These are phyloP conservation scores for Salix dunnii DNA, from an alignment of 345 rosid species.

Conservation along the genomic window DNA sequence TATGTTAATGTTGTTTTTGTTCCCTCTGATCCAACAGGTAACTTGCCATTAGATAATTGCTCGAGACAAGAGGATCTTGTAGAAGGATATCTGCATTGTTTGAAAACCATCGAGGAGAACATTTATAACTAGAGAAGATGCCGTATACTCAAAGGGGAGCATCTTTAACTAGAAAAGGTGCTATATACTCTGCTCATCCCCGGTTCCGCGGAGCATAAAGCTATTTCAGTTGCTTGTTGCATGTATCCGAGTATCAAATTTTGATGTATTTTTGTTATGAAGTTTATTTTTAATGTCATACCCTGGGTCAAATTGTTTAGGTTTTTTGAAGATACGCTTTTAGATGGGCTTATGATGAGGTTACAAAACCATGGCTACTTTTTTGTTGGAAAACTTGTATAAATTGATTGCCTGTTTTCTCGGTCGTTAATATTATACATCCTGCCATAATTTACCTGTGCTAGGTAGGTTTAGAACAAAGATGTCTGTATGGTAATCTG, in stretches of 20 bases:
- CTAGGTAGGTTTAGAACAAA: too few species aligned
- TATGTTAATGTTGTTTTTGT: background rate
- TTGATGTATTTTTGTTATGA: background rate
- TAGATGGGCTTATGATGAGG: background rate
- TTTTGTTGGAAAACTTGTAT: background rate
- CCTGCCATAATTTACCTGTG: background rate
- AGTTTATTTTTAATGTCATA: constrained; percentile 1
- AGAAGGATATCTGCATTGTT: background rate
- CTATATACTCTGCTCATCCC: background rate
- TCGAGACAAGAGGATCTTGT: background rate
- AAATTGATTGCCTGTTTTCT: background rate
- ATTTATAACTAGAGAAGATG: background rate
- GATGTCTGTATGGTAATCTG: too few species aligned
- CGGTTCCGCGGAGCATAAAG: background rate
- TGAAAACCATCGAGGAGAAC: background rate
- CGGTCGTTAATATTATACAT: background rate
- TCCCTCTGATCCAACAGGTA: background rate
- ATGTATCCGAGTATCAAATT: background rate
- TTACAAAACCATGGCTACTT: constrained; percentile 3
- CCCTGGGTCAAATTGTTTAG: background rate
- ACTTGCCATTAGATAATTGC: background rate
- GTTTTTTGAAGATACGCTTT: background rate
- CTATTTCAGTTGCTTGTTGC: background rate
- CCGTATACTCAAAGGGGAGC: background rate
- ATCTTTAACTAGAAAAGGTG: background rate